phyloP scores from a whole-genome alignment of 2,329 filamentous ascomycete genomes.

The Fusarium armeniacum region DNA sequence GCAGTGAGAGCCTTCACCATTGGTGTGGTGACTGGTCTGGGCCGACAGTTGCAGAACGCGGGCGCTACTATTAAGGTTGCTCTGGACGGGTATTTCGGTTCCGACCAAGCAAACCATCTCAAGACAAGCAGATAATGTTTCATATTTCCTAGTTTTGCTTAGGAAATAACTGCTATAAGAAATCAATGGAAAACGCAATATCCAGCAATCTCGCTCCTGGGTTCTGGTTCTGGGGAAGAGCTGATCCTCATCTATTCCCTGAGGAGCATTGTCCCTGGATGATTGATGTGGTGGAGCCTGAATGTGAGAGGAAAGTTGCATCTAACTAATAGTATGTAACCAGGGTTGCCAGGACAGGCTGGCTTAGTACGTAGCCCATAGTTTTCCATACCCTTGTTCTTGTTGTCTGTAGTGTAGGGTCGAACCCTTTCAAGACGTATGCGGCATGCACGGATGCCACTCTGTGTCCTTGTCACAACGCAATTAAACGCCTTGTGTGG shows the following conservation, averaged over 20 bases:
- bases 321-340: neutral
- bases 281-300: conserved; percentile 35
- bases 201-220: conserved; percentile 11
- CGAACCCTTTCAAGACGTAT: conserved; percentile 45
- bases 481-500: conserved; percentile 29
- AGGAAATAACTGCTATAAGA: conserved; percentile 5
- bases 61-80: conserved; percentile 36
- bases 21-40: conserved; percentile 43
- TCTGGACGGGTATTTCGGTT: conserved; percentile 24
- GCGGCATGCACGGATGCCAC: conserved; percentile 42
- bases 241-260: conserved; percentile 34
- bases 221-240: conserved; percentile 20
- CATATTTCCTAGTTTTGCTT: neutral
- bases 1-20: conserved; percentile 14
- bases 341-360: conserved; percentile 18
- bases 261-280: conserved; percentile 19
- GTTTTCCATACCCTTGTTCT: conserved; percentile 38
- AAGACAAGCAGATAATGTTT: conserved; percentile 2
- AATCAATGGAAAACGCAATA: conserved; percentile 4
- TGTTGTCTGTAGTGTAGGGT: conserved; percentile 21
- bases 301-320: conserved; percentile 7
- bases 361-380: conserved; percentile 23
- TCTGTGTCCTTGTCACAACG: conserved; percentile 37
- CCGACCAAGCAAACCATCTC: conserved; percentile 11
- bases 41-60: conserved; percentile 45